phyloP scores from a whole-genome alignment of 768 basidiomycete species.

The Podaxis sp. region DNA sequence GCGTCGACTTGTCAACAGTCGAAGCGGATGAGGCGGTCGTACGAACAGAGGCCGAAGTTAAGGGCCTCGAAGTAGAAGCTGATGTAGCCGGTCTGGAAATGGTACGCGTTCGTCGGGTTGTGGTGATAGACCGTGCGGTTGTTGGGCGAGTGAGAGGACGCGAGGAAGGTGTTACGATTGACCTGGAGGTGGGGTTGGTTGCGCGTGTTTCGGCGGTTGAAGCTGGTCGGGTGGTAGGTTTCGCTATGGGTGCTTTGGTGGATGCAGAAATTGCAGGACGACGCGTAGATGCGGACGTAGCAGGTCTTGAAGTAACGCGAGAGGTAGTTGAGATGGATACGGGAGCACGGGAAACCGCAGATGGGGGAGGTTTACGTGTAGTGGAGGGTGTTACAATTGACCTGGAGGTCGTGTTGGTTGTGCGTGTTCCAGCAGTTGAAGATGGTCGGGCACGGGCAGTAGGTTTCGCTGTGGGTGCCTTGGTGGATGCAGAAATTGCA shows the following conservation, averaged over 20 bases:
- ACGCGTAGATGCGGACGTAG: not conserved
- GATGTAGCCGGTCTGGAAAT: not conserved
- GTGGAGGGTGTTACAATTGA: not conserved
- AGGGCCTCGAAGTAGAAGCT: not conserved
- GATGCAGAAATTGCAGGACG: not conserved
- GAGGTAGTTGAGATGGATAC: not conserved
- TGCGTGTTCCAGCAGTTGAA: not conserved
- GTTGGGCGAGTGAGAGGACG: not conserved
- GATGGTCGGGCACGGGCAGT: not conserved
- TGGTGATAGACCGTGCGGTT: not conserved
- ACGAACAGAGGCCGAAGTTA: not conserved
- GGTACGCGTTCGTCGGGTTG: not conserved
- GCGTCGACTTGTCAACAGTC: not conserved
- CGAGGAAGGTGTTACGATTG: not conserved
- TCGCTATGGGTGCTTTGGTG: not conserved
- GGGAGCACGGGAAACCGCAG: too few relatives aligned
- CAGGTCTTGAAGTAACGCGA: not conserved
- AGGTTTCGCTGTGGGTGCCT: not conserved
- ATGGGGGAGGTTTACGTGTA: not conserved
- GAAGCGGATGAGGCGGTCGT: not conserved
- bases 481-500: not conserved
- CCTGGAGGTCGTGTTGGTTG: not conserved
- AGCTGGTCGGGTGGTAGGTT: not conserved
- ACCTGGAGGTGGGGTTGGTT: not conserved
- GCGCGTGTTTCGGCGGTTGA: not conserved